phyloP scores from a whole-genome alignment of 1,139 yeast genomes.

The Protomyces inundatus region DNA sequence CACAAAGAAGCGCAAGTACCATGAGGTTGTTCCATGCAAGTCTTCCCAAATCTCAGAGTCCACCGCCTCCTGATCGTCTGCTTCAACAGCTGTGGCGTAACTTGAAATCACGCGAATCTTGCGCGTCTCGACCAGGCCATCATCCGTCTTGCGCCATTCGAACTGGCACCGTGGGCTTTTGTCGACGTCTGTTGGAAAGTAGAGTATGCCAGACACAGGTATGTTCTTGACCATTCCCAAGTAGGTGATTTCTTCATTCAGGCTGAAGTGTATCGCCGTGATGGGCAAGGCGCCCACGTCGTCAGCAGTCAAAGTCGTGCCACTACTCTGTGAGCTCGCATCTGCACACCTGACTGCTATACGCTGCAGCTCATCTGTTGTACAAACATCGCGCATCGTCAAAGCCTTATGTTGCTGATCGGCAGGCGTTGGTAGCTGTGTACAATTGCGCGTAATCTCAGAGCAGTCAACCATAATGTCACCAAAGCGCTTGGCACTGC shows the following conservation, averaged over 20 bases:
- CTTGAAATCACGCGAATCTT: slow-evolving; percentile 1
- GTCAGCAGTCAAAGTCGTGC: background rate
- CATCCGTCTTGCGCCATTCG: slow-evolving; percentile 14
- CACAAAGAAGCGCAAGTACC: slow-evolving; percentile 18
- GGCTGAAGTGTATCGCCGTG: background rate
- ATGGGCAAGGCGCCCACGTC: background rate
- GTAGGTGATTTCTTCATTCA: slow-evolving; percentile 9
- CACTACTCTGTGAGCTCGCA: background rate
- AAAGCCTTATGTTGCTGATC: background rate
- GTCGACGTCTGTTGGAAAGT: background rate
- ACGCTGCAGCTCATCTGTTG: background rate
- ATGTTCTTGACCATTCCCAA: slow-evolving; percentile 12
- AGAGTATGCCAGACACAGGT: background rate
- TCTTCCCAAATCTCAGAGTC: slow-evolving; percentile 4
- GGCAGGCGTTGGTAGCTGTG: background rate
- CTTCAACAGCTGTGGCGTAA: too few relatives aligned
- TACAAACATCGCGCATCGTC: background rate
- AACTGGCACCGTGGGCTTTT: background rate
- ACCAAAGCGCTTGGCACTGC: background rate
- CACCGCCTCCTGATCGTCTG: background rate
- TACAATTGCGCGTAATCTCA: background rate
- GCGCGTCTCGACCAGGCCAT: slow-evolving; percentile 16
- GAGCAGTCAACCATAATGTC: background rate
- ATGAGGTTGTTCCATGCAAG: slow-evolving; percentile 4
- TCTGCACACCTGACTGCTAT: background rate